phyloP scores from a whole-genome alignment of 495 filamentous ascomycete species.

The Podospora sp. region DNA sequence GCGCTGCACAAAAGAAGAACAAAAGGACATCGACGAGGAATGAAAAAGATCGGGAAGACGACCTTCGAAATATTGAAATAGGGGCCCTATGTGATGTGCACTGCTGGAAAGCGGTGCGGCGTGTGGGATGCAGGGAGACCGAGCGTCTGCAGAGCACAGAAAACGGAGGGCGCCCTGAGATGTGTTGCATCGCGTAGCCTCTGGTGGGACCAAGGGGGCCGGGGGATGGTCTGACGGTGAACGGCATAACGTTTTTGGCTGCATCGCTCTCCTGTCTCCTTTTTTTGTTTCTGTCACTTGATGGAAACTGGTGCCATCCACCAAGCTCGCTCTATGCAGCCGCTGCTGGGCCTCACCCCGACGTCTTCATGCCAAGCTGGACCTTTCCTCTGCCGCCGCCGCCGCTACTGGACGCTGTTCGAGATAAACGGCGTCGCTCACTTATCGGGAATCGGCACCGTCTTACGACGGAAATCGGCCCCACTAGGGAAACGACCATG shows the following conservation, averaged over 20 bases:
- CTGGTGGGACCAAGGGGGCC: constrained; percentile 1
- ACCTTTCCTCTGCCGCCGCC: background rate
- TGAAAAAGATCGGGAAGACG: background rate
- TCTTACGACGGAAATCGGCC: constrained; percentile 13
- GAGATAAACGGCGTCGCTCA: background rate
- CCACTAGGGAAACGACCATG: background rate
- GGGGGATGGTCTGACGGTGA: constrained; percentile 22
- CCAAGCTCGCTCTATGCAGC: background rate
- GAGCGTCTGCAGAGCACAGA: background rate
- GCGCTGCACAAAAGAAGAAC: background rate
- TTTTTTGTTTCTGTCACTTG: constrained; percentile 11
- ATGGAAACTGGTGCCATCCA: constrained; percentile 6
- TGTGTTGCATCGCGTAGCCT: constrained; percentile 11
- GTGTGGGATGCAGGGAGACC: background rate
- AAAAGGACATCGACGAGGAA: background rate
- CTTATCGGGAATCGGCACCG: constrained; percentile 21
- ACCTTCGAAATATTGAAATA: background rate
- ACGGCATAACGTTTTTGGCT: constrained; percentile 23
- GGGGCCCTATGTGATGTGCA: background rate
- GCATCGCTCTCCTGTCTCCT: constrained; percentile 6
- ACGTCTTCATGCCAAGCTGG: background rate
- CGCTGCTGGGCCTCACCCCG: background rate
- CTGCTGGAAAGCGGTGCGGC: background rate
- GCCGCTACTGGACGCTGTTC: background rate
- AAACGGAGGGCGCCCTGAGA: constrained; percentile 9